A percentile compares a stretch with the other conserved stretches of the same genome.
Evolutionary conservation across 768 basidiomycete species (phyloP).

Genomic region (Exsudoporus frostii): DNA sequence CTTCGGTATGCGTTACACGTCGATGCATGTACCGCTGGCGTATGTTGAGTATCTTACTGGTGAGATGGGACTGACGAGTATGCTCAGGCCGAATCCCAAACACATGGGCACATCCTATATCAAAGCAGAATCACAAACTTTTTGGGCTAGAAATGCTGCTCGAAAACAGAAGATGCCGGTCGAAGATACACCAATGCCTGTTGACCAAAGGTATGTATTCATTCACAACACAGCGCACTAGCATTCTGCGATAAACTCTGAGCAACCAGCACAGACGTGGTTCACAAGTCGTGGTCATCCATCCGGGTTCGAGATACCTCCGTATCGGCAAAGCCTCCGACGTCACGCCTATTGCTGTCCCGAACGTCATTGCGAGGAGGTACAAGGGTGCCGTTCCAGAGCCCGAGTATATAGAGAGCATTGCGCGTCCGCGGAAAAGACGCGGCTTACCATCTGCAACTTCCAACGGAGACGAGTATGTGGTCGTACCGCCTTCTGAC

Average conservation of each 20-base stretch:
- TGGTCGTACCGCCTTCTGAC: conserved; percentile 44
- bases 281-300: conserved; percentile 74
- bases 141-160: conserved; percentile 69
- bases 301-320: conserved; percentile 71
- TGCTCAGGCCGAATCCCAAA: conserved; percentile 69
- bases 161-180: conserved; percentile 46
- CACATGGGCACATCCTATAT: conserved; percentile 76
- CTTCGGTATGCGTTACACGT: conserved; percentile 75
- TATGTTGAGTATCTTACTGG: conserved; percentile 33
- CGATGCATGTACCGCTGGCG: conserved; percentile 78
- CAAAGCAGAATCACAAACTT: conserved; percentile 68
- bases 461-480: conserved; percentile 49
- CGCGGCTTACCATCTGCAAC: conserved; percentile 21
- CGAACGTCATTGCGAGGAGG: conserved; percentile 72
- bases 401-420: conserved; percentile 44
- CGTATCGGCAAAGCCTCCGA: conserved; percentile 78
- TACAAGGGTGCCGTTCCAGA: conserved; percentile 43
- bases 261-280: conserved; percentile 54
- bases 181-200: conserved; percentile 37
- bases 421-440: conserved; percentile 53
- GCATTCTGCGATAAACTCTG: conserved; percentile 26
- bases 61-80: conserved; percentile 10
- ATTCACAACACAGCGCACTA: conserved; percentile 3
- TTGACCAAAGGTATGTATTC: conserved; percentile 46
- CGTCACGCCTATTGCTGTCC: conserved; percentile 64